Conservation (phyloP, 352 stramenopile species). For the Pilasporangium apinafurcum region DNA sequence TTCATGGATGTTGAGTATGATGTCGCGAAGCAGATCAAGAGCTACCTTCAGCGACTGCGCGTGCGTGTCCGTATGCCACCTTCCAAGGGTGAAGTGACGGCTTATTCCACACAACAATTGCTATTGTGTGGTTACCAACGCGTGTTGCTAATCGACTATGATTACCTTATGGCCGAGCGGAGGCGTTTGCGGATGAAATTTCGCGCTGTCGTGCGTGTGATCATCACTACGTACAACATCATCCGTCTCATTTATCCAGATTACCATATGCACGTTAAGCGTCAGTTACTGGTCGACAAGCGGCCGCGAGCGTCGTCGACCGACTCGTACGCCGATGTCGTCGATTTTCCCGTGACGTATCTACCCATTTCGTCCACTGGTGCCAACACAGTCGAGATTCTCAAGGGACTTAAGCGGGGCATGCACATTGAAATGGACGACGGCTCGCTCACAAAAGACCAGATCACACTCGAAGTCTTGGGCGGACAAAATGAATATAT, state of each 20-base stretch:
- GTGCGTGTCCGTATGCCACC: slow-evolving; percentile 55
- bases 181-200: slow-evolving; percentile 58
- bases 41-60: slow-evolving; percentile 45
- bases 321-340: slow-evolving; percentile 35
- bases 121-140: slow-evolving; percentile 54
- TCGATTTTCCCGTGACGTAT: slow-evolving; percentile 63
- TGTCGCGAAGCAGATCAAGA: slow-evolving; percentile 59
- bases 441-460: slow-evolving; percentile 69
- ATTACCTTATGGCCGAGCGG: slow-evolving; percentile 65
- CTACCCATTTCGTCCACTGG: slow-evolving; percentile 46
- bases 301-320: slow-evolving; percentile 35
- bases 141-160: slow-evolving; percentile 65
- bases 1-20: slow-evolving; percentile 73
- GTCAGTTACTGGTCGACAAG: slow-evolving; percentile 7
- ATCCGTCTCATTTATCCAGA: slow-evolving; percentile 47
- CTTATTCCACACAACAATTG: slow-evolving; percentile 43
- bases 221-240: slow-evolving; percentile 38
- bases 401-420: slow-evolving; percentile 38
- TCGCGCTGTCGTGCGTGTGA: slow-evolving; percentile 43
- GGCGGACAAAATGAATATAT: slow-evolving; percentile 53
- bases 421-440: slow-evolving; percentile 73
- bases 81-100: slow-evolving; percentile 16
- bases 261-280: slow-evolving; percentile 30
- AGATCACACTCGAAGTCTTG: slow-evolving; percentile 71
- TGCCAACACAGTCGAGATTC: slow-evolving; percentile 47